Base-by-base conservation (phyloP, 306 rosid genomes). In the Prunus campanulata region DNA sequence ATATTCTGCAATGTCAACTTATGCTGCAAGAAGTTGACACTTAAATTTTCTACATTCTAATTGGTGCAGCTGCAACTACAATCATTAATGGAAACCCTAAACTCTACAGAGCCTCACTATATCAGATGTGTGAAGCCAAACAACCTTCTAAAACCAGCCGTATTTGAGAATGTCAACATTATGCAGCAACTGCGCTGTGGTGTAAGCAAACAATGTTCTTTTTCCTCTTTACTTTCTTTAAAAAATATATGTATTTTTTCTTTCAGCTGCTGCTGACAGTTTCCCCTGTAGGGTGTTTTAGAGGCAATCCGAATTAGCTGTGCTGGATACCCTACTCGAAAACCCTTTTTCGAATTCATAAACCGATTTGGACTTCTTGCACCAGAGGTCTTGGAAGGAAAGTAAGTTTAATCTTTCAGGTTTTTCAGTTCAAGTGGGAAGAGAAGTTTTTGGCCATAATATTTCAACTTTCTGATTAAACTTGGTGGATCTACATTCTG, bases 161-260 rank as follows among this genome's bases (percentile, higher is more conserved):
- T 96, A 72, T 96, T 96, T 84, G 99, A 96, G 89, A 96, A 96
- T 74, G 81, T 80, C 80, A 96, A 96, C 82, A 88, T 96, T 76
- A 91, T 96, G 98, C 99, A 96, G 68, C 99, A 96, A 88, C 91
- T 96, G 83, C 98, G 99, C 44, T 96, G 99, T 88, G 99, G 99
- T 84, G 99, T 96, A 86, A 91, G 99, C 87, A 77, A 69, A 72
- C 44, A 47, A 61, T 82, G 51, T 73, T 79, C 24, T 52, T 80
- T 81, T 70, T 77, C 83, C 69, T 18, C 64, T 74, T 68, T 67
- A 81, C 61, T 7, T 71, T 75, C 12, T 42, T 62, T 72, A 70
- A 47, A 54, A 66, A 66, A 4, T 15, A 18, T 11, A 48, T 67
- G 61, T 39, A 72, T 70, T 52, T 82, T 12, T 61, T 47, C 68